Conservation (phyloP, 2,329 filamentous ascomycete genomes). For the Fusarium fracticaudum region DNA sequence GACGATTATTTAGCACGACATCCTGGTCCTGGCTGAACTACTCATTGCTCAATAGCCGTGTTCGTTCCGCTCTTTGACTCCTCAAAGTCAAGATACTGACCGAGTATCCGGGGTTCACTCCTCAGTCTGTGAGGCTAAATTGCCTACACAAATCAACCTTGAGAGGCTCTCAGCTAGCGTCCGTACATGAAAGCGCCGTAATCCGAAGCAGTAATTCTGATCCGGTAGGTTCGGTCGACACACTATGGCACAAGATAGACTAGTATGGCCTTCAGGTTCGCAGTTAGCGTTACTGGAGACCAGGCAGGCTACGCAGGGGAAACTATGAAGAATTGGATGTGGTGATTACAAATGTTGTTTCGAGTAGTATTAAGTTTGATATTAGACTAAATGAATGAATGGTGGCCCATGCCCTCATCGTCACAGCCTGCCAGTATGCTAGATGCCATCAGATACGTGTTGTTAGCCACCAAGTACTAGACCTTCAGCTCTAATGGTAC, state of each 20-base stretch:
- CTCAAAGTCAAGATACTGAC: not conserved
- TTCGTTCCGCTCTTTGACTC: not conserved
- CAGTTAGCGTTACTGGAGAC: too few species aligned
- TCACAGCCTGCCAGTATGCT: accelerated
- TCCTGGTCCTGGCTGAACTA: accelerated
- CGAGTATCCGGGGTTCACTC: not conserved
- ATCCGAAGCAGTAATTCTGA: not conserved
- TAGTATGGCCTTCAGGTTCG: too few species aligned
- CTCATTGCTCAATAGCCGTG: accelerated
- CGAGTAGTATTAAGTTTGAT: not conserved
- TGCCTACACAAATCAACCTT: too few species aligned
- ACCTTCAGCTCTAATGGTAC: accelerated
- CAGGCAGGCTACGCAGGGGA: not conserved
- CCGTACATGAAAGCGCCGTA: too few species aligned
- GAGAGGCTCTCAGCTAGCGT: not conserved
- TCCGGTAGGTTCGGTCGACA: not conserved
- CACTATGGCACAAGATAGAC: too few species aligned
- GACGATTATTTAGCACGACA: accelerated
- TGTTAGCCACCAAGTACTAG: too few species aligned
- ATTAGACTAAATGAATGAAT: not conserved
- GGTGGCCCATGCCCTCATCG: accelerated
- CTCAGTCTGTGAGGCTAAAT: not conserved
- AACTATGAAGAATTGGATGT: not conserved
- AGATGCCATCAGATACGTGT: too few species aligned
- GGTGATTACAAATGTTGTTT: not conserved